phyloP scores from a whole-genome alignment of 257 asterid species.

The Craterostigma plantagineum region DNA sequence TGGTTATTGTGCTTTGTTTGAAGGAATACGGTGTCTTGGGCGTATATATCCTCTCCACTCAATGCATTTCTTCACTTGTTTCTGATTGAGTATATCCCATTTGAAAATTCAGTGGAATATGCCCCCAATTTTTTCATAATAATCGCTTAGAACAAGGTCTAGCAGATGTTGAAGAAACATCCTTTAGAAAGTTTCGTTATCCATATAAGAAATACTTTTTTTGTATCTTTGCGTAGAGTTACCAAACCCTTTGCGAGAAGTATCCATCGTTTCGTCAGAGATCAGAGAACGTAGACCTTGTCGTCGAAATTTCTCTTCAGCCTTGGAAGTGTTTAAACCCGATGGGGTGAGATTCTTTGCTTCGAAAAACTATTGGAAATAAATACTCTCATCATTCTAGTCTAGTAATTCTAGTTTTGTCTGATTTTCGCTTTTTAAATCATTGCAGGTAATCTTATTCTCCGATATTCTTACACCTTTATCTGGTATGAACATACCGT shows the following conservation, averaged over 20 bases:
- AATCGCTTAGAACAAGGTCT: too few relatives aligned
- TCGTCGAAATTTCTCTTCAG: conserved; percentile 95
- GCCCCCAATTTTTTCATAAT: too few relatives aligned
- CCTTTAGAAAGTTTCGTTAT: too few relatives aligned
- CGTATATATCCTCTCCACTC: too few relatives aligned
- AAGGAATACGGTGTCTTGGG: too few relatives aligned
- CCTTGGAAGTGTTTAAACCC: conserved; percentile 87
- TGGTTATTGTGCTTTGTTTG: conserved; percentile 11
- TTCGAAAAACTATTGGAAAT: background rate
- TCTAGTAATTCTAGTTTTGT: background rate
- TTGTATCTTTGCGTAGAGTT: conserved; percentile 41
- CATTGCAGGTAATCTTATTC: conserved; percentile 89
- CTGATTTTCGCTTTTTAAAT: background rate
- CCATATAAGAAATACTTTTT: background rate
- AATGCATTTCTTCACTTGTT: too few relatives aligned
- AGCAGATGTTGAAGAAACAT: too few relatives aligned
- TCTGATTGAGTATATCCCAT: too few relatives aligned
- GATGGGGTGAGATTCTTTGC: conserved; percentile 57
- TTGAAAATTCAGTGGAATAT: too few relatives aligned
- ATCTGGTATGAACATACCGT: conserved; percentile 95
- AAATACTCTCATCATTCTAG: background rate
- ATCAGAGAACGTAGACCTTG: conserved; percentile 96
- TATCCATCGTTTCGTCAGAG: conserved; percentile 92
- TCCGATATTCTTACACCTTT: conserved; percentile 98
- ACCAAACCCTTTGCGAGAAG: conserved; percentile 88